Conservation (phyloP, 768 basidiomycete genomes). For the Hydnomerulius pinastri region DNA sequence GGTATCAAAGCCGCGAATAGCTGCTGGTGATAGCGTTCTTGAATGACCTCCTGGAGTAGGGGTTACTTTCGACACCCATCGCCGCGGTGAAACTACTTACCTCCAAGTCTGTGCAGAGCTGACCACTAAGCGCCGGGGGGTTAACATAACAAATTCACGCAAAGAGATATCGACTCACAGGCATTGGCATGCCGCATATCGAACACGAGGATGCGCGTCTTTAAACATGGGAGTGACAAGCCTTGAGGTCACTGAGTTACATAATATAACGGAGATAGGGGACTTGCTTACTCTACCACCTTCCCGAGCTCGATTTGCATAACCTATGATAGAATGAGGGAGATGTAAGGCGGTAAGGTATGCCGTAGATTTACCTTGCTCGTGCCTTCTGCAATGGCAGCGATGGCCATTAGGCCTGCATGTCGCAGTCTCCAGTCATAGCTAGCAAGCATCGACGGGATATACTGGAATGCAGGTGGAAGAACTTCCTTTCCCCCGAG, state of each 20-base stretch:
- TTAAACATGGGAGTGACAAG: conserved; percentile 76
- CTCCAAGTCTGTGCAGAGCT: conserved; percentile 87
- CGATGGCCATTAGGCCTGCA: conserved; percentile 86
- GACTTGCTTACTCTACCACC: conserved; percentile 67
- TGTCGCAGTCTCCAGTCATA: conserved; percentile 87
- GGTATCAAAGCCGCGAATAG: conserved; percentile 72
- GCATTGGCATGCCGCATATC: conserved; percentile 84
- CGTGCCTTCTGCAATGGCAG: conserved; percentile 83
- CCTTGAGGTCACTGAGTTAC: conserved; percentile 35
- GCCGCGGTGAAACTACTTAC: conserved; percentile 38
- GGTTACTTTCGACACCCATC: background rate
- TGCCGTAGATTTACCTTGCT: conserved; percentile 48
- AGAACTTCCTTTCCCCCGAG: conserved; percentile 75
- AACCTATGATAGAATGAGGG: conserved; percentile 40
- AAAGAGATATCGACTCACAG: conserved; percentile 47
- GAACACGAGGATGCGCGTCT: conserved; percentile 75
- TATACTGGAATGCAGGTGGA: conserved; percentile 79
- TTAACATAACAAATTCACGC: background rate
- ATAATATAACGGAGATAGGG: background rate
- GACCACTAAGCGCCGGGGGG: conserved; percentile 54
- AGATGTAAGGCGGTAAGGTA: background rate
- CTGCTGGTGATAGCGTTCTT: conserved; percentile 65
- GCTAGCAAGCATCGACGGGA: conserved; percentile 78
- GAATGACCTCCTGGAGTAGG: conserved; percentile 66
- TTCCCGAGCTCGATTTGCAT: conserved; percentile 83